Evolutionary conservation across 2,329 filamentous ascomycete species (phyloP).

Genomic region (Bisporella sp.): DNA sequence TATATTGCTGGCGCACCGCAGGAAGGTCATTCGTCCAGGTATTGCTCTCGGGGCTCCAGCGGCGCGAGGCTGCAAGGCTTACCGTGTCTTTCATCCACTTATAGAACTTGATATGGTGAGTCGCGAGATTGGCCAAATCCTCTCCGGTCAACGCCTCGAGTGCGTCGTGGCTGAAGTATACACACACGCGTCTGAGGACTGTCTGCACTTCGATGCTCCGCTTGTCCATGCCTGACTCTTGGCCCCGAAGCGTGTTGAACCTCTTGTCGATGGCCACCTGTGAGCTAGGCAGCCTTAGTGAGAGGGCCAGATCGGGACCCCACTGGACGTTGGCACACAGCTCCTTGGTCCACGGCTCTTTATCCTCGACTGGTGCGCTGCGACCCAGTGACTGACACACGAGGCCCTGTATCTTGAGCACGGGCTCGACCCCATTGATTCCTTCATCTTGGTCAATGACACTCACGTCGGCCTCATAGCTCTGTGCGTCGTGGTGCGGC

Average conservation of each 20-base stretch:
- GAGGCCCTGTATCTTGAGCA: neutral
- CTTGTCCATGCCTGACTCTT: no score
- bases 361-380: neutral
- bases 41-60: neutral
- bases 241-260: no score
- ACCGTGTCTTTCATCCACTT: neutral
- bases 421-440: no score
- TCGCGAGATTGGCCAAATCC: neutral
- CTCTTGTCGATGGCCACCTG: no score
- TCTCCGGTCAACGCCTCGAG: neutral
- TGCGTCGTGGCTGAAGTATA: neutral
- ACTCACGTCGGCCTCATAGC: neutral
- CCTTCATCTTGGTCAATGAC: neutral
- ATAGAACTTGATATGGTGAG: slow-evolving; percentile 1
- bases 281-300: neutral
- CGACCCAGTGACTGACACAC: neutral
- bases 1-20: neutral
- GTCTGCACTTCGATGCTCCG: neutral
- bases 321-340: slow-evolving; percentile 1
- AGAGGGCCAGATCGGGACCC: neutral
- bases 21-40: neutral
- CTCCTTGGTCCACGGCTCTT: neutral
- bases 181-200: neutral
- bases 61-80: neutral
- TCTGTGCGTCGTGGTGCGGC: neutral